Evolutionary conservation across 371 early-diverging fungal species (phyloP), one percentile per base, ranked within the genome.

Genomic region (Phascolomyces articulosus): DNA sequence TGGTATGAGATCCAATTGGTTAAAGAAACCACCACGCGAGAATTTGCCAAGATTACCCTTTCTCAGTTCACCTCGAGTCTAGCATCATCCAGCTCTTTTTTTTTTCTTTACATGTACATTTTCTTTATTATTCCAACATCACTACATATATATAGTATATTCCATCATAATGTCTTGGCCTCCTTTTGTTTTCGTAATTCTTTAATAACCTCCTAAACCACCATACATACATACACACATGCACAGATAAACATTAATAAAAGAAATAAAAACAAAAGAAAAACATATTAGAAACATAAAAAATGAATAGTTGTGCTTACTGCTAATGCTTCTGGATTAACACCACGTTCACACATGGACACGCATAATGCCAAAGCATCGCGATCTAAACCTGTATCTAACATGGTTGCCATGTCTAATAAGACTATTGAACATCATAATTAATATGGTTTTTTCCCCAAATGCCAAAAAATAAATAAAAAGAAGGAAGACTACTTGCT

Each of bases 251-350:
- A n/a, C 23, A 51, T 24, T 3, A 40, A 40, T 10, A 2, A 21
- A 58, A 4, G 90, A 40, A 96, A 96, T 75, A 68, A 77, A 16
- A 51, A 51, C 51, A 24, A 51, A 13, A 20, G 24, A 51, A 51
- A 51, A 24, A 51, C 4, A 24, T 20, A n/a, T n/a, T n/a, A n/a
- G 38, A 38, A 13, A 38, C 38, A 16, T 18, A 44, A 44, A 4
- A 44, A 15, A 44, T 4, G 4, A 44, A n/a, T 44, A 44, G 24
- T 49, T 4, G 15, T 51, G 6, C 70, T 60, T 70, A 88, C 89
- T 2, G 95, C 92, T 18, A 95, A 75, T 6, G 93, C 93, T 73
- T 93, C 93, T 9, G 95, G 95, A 69, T 95, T 93, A 23, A 88
- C 92, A 20, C 93, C 93, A 18, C 74, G 71, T 65, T 93, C 93